Evolutionary conservation across 305 asterid species (phyloP), one percentile per base, ranked within the genome.

Genomic region (Fraxinus floribunda): DNA sequence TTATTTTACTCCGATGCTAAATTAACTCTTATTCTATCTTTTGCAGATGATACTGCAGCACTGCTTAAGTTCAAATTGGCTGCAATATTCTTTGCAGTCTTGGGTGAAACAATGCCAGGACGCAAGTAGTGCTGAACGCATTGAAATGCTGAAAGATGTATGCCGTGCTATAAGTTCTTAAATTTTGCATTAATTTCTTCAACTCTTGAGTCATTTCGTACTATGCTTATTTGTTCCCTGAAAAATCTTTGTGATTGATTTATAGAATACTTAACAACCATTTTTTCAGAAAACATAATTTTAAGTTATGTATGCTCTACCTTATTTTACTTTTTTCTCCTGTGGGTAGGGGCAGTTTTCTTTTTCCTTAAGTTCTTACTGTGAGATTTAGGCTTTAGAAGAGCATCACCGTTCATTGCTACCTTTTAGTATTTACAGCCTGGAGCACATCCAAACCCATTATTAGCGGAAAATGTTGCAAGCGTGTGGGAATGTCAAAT

Each of bases 121-220:
- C 81, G 98, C 97, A 73, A 80, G 86, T 84, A 93, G 89, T 85
- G 99, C 99, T 44, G 98, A 94, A 86, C 83, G 89, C 74, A 72
- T 94, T 86, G 98, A 97, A 86, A 81, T 89, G 83, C 91, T 94
- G 80, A 97, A 93, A 91, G 99, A 94, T 97, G 99, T 97, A 89
- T 88, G 41, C 34, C 72, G 62, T 72, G 32, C 81, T 80, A 79
- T 44, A 38, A 32, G 35, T 71, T 78, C 55, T 55, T 38, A 78
- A 18, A 46, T 78, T 57, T 10, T 36, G 81, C 75, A 15, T 38
- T 11, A 46, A 29, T 18, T 5, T n/a, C 9, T 75, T 73, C 26
- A 68, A 66, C 55, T 82, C 15, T 80, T 80, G 76, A 57, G 75
- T 76, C 78, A 32, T 55, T 82, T 39, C 78, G 73, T 38, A 41